Evolutionary conservation across 108 stramenopile genomes (phyloP), one percentile per base, ranked within the genome.

Genomic region (Nitzschia sp.): DNA sequence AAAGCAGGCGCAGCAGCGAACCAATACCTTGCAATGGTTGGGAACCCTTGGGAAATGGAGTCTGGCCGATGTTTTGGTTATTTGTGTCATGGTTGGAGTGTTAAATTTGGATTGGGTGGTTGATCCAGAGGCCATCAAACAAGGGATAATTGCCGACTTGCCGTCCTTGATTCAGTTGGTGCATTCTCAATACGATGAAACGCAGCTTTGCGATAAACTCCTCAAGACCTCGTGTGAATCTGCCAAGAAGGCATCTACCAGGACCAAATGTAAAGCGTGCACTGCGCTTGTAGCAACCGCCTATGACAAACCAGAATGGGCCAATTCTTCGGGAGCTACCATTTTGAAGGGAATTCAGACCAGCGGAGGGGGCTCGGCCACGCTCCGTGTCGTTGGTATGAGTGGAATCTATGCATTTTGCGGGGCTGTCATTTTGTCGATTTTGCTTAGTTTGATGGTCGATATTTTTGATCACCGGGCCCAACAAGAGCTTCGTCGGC

Each of bases 11-110:
- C 66, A 60, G 0, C 60, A 60, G 6, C 85, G 92, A 37, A 80
- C 81, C 3, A 71, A 78, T 3, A 79, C 83, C 41, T 59, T 93
- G 21, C 73, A 75, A 7, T 82, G 73, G 55, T 69, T 93, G 10
- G 78, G 81, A 38, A 82, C 78, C 15, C 73, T 93, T 48, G 92
- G 92, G 7, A 93, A 93, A 67, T 90, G 87, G 87, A 83, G 83
- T 20, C 63, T 90, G 65, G 92, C 89, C 10, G 92, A 93, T 70
- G 88, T 90, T 5, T 63, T 90, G 53, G 86, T 87, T 11, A 88
- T 93, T 3, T 93, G 92, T 73, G 89, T 90, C 69, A 84, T 93
- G 77, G 90, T 93, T 21, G 89, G 87, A 25, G 88, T 93, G 0
- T 51, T 93, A 19, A 75, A 90, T 61, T 67, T 93, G 41, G 88